Conservation (phyloP, 169 alveolate genomes). For the Plasmodium berghei region DNA sequence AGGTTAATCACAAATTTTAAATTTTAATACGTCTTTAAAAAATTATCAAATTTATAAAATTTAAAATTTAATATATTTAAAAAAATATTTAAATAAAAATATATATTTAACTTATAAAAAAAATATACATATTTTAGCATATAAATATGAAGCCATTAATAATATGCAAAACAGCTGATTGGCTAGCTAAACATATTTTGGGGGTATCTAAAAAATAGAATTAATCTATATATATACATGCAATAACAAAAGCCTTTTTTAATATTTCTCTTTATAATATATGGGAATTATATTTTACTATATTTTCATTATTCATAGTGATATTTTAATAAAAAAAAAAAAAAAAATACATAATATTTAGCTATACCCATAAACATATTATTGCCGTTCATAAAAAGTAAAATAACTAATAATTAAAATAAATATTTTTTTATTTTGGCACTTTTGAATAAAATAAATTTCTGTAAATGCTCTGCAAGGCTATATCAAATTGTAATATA, state of each 20-base stretch:
- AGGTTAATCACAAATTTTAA: conserved; percentile 12
- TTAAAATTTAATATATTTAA: conserved; percentile 14
- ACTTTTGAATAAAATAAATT: conserved; percentile 23
- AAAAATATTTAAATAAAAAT: conserved; percentile 13
- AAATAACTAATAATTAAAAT: not conserved
- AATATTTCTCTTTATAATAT: conserved; percentile 21
- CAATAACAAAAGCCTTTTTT: conserved; percentile 28
- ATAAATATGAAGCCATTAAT: conserved; percentile 35
- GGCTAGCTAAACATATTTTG: conserved; percentile 42
- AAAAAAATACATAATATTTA: conserved; percentile 2
- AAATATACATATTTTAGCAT: not conserved
- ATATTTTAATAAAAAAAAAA: conserved; percentile 8
- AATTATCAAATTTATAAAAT: conserved; percentile 23
- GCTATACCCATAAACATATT: not conserved
- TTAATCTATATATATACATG: conserved; percentile 32
- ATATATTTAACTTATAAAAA: not conserved
- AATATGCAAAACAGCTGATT: conserved; percentile 28
- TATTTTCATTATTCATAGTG: conserved; percentile 23
- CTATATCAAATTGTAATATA: not conserved
- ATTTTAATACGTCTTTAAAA: conserved; percentile 20
- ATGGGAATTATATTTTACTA: not conserved
- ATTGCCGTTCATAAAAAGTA: conserved; percentile 4
- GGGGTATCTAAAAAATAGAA: conserved; percentile 11
- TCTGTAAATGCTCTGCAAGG: not conserved
- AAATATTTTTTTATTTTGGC: conserved; percentile 35